Percentiles rank a stretch among this genome's conserved stretches.
Conservation (phyloP, 257 asterid genomes). For the Capsicum rhomboideum region DNA sequence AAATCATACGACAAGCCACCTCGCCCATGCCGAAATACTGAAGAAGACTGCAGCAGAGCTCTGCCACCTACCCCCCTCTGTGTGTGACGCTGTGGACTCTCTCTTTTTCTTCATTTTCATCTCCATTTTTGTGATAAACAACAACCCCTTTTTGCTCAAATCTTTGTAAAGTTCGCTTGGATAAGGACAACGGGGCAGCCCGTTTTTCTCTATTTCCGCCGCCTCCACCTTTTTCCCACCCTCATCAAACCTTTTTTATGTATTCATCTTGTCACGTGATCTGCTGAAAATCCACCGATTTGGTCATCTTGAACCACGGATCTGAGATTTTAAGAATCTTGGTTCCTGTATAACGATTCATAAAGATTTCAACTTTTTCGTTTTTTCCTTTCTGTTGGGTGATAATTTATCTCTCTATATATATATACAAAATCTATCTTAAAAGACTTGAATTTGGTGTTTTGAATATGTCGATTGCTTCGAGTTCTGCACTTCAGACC, state of each 20-base stretch:
- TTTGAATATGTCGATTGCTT: conserved; percentile 53
- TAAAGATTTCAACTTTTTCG: not conserved
- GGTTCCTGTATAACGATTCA: not conserved
- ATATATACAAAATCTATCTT: not conserved
- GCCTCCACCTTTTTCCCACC: not conserved
- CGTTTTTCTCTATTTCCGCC: not conserved
- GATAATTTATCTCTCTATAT: not conserved
- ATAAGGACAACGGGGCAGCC: not conserved
- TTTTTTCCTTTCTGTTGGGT: not conserved
- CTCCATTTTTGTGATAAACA: not conserved
- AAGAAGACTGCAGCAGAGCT: not conserved
- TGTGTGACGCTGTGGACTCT: not conserved
- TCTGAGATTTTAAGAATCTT: conserved; percentile 5
- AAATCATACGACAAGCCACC: conserved; percentile 22
- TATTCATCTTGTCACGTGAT: not conserved
- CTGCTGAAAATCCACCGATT: not conserved
- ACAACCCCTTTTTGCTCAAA: not conserved
- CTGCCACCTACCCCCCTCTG: not conserved
- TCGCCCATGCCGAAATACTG: not conserved
- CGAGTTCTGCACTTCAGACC: conserved; percentile 28
- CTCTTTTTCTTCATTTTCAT: not conserved
- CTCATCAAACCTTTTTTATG: not conserved
- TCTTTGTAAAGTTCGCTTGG: conserved; percentile 1
- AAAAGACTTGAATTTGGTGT: not conserved
- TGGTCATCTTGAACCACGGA: not conserved